Percentiles rank a stretch among this genome's conserved stretches.
These are phyloP conservation scores for Colletotrichum filicis DNA, from an alignment of 2,329 filamentous ascomycete genomes.

Conservation along the genomic window DNA sequence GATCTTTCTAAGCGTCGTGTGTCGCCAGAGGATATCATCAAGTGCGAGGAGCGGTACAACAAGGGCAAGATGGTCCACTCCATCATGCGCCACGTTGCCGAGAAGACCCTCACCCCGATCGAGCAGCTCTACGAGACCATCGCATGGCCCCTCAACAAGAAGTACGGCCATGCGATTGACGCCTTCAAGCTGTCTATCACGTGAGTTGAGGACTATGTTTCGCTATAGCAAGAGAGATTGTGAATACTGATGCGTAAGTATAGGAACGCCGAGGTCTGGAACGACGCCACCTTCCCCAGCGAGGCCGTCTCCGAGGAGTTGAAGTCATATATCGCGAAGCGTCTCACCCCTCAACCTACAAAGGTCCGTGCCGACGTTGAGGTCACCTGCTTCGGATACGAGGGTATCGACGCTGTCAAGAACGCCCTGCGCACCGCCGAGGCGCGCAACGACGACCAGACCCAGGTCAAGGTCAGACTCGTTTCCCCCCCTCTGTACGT, in stretches of 20 bases:
- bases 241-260: neutral
- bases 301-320: constrained; percentile 89
- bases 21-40: constrained; percentile 95
- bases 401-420: constrained; percentile 99
- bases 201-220: constrained; percentile 58
- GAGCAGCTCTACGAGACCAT: constrained; percentile 94
- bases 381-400: constrained; percentile 94
- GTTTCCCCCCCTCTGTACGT: constrained; percentile 98
- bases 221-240: too few species aligned
- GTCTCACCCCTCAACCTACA: constrained; percentile 96
- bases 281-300: constrained; percentile 89
- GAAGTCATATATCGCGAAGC: constrained; percentile 95
- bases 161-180: constrained; percentile 95
- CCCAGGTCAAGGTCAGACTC: constrained; percentile 96
- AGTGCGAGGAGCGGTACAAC: constrained; percentile 99
- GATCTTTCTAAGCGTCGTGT: constrained; percentile 99
- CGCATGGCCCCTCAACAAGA: constrained; percentile 97
- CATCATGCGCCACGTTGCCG: constrained; percentile 98
- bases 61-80: constrained; percentile 99
- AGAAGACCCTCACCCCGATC: constrained; percentile 95
- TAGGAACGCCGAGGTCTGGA: constrained; percentile 95
- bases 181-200: constrained; percentile 99
- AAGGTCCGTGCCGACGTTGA: constrained; percentile 99
- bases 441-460: constrained; percentile 90
- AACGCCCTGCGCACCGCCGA: constrained; percentile 90